phyloP scores from a whole-genome alignment of 2,329 filamentous ascomycete genomes.

The Apiospora hydei region DNA sequence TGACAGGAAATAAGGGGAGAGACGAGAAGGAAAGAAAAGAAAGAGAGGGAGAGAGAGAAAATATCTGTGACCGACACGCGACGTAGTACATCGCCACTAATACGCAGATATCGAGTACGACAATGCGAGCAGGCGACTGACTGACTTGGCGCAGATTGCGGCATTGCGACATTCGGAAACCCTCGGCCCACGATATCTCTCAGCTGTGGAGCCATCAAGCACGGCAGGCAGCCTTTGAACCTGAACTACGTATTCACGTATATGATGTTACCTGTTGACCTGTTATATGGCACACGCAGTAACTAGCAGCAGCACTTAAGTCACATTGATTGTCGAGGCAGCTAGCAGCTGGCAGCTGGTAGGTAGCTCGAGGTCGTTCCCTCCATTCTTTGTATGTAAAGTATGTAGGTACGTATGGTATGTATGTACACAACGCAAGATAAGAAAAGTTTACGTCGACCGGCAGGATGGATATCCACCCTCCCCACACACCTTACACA shows the following conservation, averaged over 20 bases:
- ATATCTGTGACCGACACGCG: conserved; percentile 10
- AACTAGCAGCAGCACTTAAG: too few species aligned
- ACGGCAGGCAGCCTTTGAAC: neutral
- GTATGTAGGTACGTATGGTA: neutral
- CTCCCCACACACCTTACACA: neutral
- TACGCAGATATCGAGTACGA: neutral
- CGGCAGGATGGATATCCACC: neutral
- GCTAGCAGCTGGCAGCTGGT: neutral
- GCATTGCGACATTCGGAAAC: conserved; percentile 7
- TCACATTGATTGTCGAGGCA: neutral
- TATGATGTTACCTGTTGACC: neutral
- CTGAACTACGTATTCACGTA: neutral
- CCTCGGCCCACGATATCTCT: conserved; percentile 16
- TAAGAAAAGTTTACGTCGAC: neutral
- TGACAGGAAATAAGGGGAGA: neutral
- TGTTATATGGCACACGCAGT: neutral
- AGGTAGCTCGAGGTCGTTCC: too few species aligned
- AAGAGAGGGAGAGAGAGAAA: neutral
- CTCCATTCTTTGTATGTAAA: neutral
- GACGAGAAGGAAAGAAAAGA: neutral
- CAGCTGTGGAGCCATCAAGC: neutral
- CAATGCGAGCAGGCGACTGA: neutral
- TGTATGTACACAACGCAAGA: neutral
- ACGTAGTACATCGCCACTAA: neutral
- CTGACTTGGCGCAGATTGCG: neutral